A percentile compares a stretch with the other conserved stretches of the same genome.
phyloP scores from a whole-genome alignment of 169 alveolate genomes.

The Plasmodium falciparum region DNA sequence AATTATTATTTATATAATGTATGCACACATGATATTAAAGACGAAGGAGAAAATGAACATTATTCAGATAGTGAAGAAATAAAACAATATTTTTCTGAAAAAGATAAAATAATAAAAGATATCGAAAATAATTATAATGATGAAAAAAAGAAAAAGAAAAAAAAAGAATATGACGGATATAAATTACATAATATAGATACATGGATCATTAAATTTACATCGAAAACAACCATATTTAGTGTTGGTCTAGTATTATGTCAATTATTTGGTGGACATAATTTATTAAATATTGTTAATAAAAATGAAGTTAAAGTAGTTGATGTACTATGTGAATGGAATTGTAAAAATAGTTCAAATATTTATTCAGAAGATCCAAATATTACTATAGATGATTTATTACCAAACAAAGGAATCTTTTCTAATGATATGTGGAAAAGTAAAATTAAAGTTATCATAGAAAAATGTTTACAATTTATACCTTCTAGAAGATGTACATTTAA shows the following conservation, averaged over 20 bases:
- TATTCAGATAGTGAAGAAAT: slow-evolving; percentile 58
- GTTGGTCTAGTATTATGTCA: slow-evolving; percentile 81
- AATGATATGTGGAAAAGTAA: slow-evolving; percentile 76
- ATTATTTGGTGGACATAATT: slow-evolving; percentile 81
- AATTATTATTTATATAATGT: slow-evolving; percentile 44
- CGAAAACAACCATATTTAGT: slow-evolving; percentile 78
- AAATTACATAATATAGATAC: slow-evolving; percentile 47
- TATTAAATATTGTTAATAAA: slow-evolving; percentile 75
- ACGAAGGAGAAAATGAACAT: slow-evolving; percentile 27
- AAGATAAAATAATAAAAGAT: slow-evolving; percentile 37
- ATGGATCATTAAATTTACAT: slow-evolving; percentile 79
- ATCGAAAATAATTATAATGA: slow-evolving; percentile 41
- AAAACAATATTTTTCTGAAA: slow-evolving; percentile 36
- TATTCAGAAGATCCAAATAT: slow-evolving; percentile 66
- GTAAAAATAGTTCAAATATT: slow-evolving; percentile 66
- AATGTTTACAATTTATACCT: slow-evolving; percentile 80
- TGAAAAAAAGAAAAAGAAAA: slow-evolving; percentile 36
- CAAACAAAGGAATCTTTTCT: slow-evolving; percentile 79
- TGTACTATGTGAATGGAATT: slow-evolving; percentile 84
- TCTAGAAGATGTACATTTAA: slow-evolving; percentile 77
- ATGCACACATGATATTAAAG: slow-evolving; percentile 56
- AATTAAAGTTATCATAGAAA: slow-evolving; percentile 64
- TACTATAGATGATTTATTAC: slow-evolving; percentile 77
- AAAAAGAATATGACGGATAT: slow-evolving; percentile 53
- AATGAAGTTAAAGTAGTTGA: slow-evolving; percentile 82